These are phyloP conservation scores for Waltiozyma sp. DNA, from an alignment of 1,139 yeast genomes.

Conservation along the genomic window DNA sequence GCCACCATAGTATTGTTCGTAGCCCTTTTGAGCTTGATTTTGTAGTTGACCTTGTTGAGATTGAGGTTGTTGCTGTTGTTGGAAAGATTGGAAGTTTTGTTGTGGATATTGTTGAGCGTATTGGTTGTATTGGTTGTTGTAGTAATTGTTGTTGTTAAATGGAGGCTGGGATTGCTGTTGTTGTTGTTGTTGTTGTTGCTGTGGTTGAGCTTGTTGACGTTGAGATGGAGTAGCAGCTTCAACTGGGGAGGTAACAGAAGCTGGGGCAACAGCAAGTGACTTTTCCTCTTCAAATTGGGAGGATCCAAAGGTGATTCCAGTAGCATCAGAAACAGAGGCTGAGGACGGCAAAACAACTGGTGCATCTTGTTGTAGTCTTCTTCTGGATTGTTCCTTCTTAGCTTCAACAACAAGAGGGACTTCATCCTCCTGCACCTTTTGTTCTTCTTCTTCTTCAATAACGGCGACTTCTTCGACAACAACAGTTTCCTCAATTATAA, in stretches of 20 bases:
- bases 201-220: slow-evolving; percentile 7
- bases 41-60: slow-evolving; percentile 11
- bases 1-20: slow-evolving; percentile 16
- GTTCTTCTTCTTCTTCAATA: slow-evolving; percentile 2
- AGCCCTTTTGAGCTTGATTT: slow-evolving; percentile 20
- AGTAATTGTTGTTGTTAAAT: slow-evolving; percentile 9
- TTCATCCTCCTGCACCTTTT: slow-evolving; percentile 4
- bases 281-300: slow-evolving; percentile 43
- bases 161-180: slow-evolving; percentile 8
- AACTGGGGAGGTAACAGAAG: slow-evolving; percentile 12
- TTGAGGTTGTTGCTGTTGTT: slow-evolving; percentile 12
- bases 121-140: slow-evolving; percentile 13
- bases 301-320: slow-evolving; percentile 73
- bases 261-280: slow-evolving; percentile 12
- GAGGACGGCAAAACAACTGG: slow-evolving; percentile 60
- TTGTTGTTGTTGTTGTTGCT: slow-evolving; percentile 9
- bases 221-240: slow-evolving; percentile 10
- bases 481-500: not conserved
- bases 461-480: slow-evolving; percentile 11
- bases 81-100: slow-evolving; percentile 11
- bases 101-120: slow-evolving; percentile 12
- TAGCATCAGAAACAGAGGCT: slow-evolving; percentile 64
- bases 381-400: slow-evolving; percentile 12
- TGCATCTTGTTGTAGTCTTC: slow-evolving; percentile 32
- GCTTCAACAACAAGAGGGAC: slow-evolving; percentile 5